Percentiles rank a stretch among this genome's conserved stretches.
Conservation (phyloP, 2,329 filamentous ascomycete species). For the Fusarium miscanthi region DNA sequence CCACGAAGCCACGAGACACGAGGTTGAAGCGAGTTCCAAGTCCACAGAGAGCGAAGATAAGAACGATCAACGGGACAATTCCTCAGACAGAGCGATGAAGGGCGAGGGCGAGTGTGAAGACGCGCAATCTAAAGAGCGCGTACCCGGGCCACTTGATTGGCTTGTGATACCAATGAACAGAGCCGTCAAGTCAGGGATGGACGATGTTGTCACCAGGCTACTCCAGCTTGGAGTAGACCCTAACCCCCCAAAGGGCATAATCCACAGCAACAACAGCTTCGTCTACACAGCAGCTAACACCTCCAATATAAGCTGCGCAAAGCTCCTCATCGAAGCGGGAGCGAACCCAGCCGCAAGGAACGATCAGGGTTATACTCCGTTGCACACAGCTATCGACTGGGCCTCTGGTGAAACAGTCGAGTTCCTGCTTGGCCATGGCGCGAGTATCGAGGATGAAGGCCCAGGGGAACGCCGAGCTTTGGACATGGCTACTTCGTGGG, state of each 20-base stretch:
- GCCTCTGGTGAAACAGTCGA: neutral
- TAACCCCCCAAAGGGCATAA: neutral
- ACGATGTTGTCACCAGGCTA: neutral
- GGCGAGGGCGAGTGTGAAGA: accelerated
- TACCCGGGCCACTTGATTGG: neutral
- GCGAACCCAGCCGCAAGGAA: neutral
- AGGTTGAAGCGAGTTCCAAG: neutral
- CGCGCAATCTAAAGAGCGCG: neutral
- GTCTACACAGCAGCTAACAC: neutral
- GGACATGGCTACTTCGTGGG: neutral
- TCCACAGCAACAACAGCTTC: neutral
- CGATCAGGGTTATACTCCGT: neutral
- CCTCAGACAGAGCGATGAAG: accelerated
- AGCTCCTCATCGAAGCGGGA: neutral
- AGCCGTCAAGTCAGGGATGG: neutral
- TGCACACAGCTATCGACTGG: neutral
- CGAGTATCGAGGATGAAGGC: neutral
- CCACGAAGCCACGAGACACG: too few species aligned
- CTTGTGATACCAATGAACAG: neutral
- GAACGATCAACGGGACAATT: neutral
- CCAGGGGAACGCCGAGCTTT: neutral
- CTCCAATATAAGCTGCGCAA: neutral
- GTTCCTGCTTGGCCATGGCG: neutral
- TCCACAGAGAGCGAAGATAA: neutral
- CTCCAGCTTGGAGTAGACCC: neutral